Evolutionary conservation across 192 early-diverging fungal species (phyloP).

Genomic region (Oehlia diaphana): DNA sequence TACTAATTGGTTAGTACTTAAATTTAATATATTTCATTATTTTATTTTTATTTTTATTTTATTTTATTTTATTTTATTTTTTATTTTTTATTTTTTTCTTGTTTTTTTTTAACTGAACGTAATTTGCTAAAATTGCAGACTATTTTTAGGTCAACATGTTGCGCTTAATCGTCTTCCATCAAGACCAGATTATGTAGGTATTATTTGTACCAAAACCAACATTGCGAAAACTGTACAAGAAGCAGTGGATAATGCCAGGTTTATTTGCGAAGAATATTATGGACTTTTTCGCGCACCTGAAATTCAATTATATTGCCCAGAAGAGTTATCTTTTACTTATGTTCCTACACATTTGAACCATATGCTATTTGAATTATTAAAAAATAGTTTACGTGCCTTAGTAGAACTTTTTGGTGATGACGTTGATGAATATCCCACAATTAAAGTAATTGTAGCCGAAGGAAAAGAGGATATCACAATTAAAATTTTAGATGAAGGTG

Average conservation of each 20-base stretch:
- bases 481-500: slow-evolving; percentile 95
- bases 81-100: not conserved
- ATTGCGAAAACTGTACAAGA: slow-evolving; percentile 81
- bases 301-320: slow-evolving; percentile 71
- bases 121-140: slow-evolving; percentile 19
- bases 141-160: slow-evolving; percentile 67
- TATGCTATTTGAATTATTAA: slow-evolving; percentile 97
- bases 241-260: slow-evolving; percentile 87
- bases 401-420: slow-evolving; percentile 89
- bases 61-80: not conserved
- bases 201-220: slow-evolving; percentile 90
- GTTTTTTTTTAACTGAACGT: not conserved
- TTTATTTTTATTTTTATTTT: no score
- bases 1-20: slow-evolving; percentile 82
- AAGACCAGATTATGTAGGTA: slow-evolving; percentile 83
- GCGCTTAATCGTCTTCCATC: slow-evolving; percentile 64
- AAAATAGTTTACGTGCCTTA: slow-evolving; percentile 93
- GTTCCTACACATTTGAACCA: slow-evolving; percentile 94
- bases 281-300: slow-evolving; percentile 79
- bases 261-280: slow-evolving; percentile 90
- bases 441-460: slow-evolving; percentile 88
- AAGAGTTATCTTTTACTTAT: slow-evolving; percentile 92
- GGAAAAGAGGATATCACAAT: slow-evolving; percentile 94
- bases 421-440: slow-evolving; percentile 84
- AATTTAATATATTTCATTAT: not conserved